Conservation (phyloP, 1,284 basidiomycete species). For the Cronartium quercuum region DNA sequence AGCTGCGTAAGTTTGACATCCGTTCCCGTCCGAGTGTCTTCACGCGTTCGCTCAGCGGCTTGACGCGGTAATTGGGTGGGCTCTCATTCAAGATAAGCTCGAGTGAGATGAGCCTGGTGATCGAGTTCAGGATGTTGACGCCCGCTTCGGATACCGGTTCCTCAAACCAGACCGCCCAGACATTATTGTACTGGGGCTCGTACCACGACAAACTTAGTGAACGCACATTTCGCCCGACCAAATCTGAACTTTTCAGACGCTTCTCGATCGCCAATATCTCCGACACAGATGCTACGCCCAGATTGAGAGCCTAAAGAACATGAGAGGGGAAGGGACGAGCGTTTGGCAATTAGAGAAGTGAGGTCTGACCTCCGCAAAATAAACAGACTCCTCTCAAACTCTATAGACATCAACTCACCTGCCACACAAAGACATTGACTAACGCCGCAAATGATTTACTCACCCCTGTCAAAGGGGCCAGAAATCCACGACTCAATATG, state of each 20-base stretch:
- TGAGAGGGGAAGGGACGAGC: too few relatives aligned
- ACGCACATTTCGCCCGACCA: neutral
- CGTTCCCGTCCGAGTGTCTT: neutral
- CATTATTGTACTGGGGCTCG: neutral
- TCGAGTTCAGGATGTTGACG: neutral
- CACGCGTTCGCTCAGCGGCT: neutral
- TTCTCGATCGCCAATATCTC: neutral
- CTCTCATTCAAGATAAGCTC: neutral
- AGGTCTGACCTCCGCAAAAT: neutral
- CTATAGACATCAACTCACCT: neutral
- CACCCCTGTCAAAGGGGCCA: neutral
- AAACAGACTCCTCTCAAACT: neutral
- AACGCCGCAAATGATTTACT: neutral
- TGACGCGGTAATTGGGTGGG: neutral
- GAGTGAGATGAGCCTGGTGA: neutral
- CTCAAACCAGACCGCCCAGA: neutral
- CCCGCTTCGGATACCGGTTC: neutral
- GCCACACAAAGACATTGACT: neutral
- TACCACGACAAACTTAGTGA: neutral
- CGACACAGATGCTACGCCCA: neutral
- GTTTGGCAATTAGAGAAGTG: neutral
- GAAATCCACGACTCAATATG: neutral
- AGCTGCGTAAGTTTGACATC: neutral
- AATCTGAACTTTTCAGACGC: neutral
- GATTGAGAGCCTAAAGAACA: neutral